Evolutionary conservation across 768 basidiomycete genomes (phyloP).

Genomic region (Pleurotus pulmonarius): DNA sequence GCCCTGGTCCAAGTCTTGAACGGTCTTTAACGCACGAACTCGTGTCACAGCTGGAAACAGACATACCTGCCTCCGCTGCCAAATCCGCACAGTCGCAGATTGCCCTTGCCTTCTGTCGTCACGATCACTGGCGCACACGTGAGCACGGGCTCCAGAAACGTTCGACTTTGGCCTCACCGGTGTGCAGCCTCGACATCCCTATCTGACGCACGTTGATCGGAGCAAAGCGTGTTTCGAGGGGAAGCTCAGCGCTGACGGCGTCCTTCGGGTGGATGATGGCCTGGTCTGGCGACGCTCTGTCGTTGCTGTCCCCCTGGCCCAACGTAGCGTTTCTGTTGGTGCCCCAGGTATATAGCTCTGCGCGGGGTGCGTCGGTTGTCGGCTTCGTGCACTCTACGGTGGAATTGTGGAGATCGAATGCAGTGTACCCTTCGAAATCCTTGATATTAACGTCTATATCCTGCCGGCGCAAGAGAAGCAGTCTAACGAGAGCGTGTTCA

Average conservation of each 20-base stretch:
- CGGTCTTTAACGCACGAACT: not conserved
- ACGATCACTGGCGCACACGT: constrained; percentile 40
- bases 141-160: not conserved
- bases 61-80: constrained; percentile 80
- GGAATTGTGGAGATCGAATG: constrained; percentile 91
- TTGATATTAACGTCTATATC: constrained; percentile 74
- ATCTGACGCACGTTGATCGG: constrained; percentile 63
- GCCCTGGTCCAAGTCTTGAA: constrained; percentile 63
- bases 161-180: constrained; percentile 40
- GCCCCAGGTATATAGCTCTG: constrained; percentile 58
- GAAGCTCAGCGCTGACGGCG: constrained; percentile 17
- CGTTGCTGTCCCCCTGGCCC: constrained; percentile 78
- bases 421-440: constrained; percentile 86
- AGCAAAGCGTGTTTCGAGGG: constrained; percentile 49
- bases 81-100: constrained; percentile 85
- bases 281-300: constrained; percentile 76
- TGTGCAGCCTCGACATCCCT: constrained; percentile 86
- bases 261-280: constrained; percentile 49
- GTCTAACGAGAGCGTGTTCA: constrained; percentile 35
- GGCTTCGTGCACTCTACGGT: constrained; percentile 77
- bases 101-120: constrained; percentile 69
- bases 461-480: constrained; percentile 68
- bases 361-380: constrained; percentile 22
- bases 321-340: constrained; percentile 74
- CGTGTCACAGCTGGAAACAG: not conserved